Percentiles rank a stretch among this genome's conserved stretches.
These are phyloP conservation scores for Madurella mycetomatis DNA, from an alignment of 2,329 filamentous ascomycete species.

Conservation along the genomic window DNA sequence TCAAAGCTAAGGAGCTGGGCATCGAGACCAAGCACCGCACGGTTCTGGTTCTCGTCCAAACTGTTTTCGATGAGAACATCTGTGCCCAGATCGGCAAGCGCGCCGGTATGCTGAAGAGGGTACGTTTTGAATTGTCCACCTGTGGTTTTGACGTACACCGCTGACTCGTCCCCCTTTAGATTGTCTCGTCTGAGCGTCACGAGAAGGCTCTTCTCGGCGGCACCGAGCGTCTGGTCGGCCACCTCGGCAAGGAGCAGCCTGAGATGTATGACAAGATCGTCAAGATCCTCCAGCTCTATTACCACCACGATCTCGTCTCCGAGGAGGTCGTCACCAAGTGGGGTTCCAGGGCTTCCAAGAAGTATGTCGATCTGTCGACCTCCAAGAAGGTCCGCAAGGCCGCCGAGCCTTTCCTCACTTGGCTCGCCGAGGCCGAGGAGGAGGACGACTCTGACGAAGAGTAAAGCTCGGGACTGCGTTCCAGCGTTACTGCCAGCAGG, in stretches of 20 bases:
- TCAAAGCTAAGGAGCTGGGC: constrained; percentile 94
- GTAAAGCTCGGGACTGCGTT: constrained; percentile 14
- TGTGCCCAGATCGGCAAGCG: constrained; percentile 81
- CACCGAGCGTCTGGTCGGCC: constrained; percentile 82
- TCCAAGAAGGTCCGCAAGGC: constrained; percentile 96
- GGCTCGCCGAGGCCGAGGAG: constrained; percentile 84
- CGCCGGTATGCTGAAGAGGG: constrained; percentile 82
- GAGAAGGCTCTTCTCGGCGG: constrained; percentile 94
- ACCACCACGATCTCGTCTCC: constrained; percentile 80
- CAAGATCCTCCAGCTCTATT: constrained; percentile 83
- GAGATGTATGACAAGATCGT: constrained; percentile 72
- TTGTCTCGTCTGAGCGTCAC: constrained; percentile 86
- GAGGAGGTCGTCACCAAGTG: constrained; percentile 88
- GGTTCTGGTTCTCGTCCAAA: constrained; percentile 85
- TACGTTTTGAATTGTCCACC: constrained; percentile 35
- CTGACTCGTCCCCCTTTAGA: constrained; percentile 41
- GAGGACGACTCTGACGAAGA: constrained; percentile 60
- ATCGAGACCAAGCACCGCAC: constrained; percentile 95
- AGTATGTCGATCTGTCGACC: constrained; percentile 84
- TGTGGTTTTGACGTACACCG: not conserved
- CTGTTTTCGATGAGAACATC: constrained; percentile 88
- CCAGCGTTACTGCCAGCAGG: not conserved
- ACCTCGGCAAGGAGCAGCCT: constrained; percentile 68
- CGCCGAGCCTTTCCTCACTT: constrained; percentile 88
- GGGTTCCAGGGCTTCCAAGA: constrained; percentile 95